Evolutionary conservation across 2,329 filamentous ascomycete species (phyloP).

Genomic region (Diplodia corticola): DNA sequence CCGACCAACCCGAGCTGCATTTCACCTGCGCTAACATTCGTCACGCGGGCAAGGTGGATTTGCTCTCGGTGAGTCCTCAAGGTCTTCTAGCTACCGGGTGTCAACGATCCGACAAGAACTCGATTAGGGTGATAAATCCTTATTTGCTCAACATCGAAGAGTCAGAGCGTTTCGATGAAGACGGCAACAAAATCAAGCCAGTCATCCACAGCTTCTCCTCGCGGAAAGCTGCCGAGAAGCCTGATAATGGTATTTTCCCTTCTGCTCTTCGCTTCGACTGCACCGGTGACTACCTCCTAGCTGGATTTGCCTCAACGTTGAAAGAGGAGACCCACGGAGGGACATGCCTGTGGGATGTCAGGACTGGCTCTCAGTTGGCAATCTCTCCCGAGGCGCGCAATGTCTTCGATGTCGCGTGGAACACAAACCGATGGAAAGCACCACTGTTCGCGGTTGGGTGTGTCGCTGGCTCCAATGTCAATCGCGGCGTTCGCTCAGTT

Average conservation of each 20-base stretch:
- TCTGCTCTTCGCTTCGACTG: conserved; percentile 38
- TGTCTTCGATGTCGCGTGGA: conserved; percentile 61
- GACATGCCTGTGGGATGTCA: conserved; percentile 56
- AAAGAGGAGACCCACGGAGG: conserved; percentile 48
- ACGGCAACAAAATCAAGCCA: conserved; percentile 24
- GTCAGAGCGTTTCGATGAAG: conserved; percentile 12
- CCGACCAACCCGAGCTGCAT: conserved; percentile 24
- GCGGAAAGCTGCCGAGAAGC: conserved; percentile 32
- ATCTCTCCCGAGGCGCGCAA: conserved; percentile 52
- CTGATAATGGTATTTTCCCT: conserved; percentile 34
- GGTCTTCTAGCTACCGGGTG: conserved; percentile 53
- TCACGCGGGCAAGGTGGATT: conserved; percentile 52
- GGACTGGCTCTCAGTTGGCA: conserved; percentile 42
- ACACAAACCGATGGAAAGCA: conserved; percentile 40
- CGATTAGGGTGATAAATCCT: conserved; percentile 36
- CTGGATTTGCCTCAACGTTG: conserved; percentile 53
- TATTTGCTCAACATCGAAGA: neutral
- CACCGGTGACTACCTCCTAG: conserved; percentile 49
- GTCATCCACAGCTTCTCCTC: conserved; percentile 32
- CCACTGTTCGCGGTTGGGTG: conserved; percentile 57
- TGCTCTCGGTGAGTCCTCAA: conserved; percentile 49
- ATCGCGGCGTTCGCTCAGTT: conserved; percentile 48
- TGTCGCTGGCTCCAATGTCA: conserved; percentile 41
- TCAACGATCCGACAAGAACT: conserved; percentile 33
- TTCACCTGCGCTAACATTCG: neutral